Conservation (phyloP, 345 rosid genomes). For the Dovyalis caffra region DNA sequence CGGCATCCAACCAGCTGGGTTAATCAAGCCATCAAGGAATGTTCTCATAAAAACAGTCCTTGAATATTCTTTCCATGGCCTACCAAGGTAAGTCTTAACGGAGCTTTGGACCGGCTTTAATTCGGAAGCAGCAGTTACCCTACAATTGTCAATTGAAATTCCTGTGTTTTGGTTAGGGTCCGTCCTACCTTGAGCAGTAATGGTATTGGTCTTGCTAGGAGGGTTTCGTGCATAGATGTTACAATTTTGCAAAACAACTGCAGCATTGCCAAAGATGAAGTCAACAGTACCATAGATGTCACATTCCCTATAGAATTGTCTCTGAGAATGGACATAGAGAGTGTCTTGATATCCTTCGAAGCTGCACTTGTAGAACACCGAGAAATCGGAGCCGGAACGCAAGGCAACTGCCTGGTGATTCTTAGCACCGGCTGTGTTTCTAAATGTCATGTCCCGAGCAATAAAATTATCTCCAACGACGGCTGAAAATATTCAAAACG, state of each 20-base stretch:
- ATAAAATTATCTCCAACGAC: conserved; percentile 51
- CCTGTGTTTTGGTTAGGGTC: conserved; percentile 57
- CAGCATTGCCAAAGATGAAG: conserved; percentile 69
- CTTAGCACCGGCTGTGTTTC: conserved; percentile 60
- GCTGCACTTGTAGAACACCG: conserved; percentile 44
- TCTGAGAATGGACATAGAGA: conserved; percentile 54
- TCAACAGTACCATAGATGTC: conserved; percentile 52
- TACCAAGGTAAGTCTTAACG: conserved; percentile 51
- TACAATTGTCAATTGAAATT: conserved; percentile 50
- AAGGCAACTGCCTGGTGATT: conserved; percentile 70
- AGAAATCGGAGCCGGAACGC: conserved; percentile 48
- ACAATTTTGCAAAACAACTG: conserved; percentile 59
- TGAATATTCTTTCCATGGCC: conserved; percentile 67
- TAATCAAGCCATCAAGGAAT: conserved; percentile 40
- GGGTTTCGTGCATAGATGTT: conserved; percentile 47
- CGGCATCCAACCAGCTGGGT: conserved; percentile 63
- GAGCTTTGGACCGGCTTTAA: conserved; percentile 19
- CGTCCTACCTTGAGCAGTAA: conserved; percentile 66
- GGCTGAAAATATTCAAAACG: conserved; percentile 24
- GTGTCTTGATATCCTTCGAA: conserved; percentile 57
- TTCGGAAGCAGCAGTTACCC: conserved; percentile 46
- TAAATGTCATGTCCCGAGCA: conserved; percentile 56
- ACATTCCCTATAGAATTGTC: conserved; percentile 47
- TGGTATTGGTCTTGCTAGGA: conserved; percentile 39
- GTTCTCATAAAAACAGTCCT: conserved; percentile 61